Conservation (phyloP, 768 basidiomycete species). For the Cystofilobasidium ferigula region DNA sequence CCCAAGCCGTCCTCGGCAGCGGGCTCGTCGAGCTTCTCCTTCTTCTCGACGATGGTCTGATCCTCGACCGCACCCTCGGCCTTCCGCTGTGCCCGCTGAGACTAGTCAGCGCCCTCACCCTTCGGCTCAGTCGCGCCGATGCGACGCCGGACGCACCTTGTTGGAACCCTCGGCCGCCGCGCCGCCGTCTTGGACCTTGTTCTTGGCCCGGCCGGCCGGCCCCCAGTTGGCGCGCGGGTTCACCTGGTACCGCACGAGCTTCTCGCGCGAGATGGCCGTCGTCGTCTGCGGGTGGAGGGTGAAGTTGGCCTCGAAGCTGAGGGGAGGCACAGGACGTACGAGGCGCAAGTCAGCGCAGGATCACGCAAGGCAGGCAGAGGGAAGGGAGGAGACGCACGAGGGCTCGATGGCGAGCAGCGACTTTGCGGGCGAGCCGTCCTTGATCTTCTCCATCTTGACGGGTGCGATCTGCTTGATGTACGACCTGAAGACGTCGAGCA, state of each 20-base stretch:
- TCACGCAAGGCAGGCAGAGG: neutral
- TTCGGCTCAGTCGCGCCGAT: neutral
- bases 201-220: constrained; percentile 47
- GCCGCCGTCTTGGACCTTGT: constrained; percentile 12
- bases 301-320: constrained; percentile 52
- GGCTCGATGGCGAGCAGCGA: constrained; percentile 38
- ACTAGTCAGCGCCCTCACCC: no score
- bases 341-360: neutral
- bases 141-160: neutral
- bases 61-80: constrained; percentile 5
- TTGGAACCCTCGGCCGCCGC: neutral
- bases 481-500: constrained; percentile 75
- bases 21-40: neutral
- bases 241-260: constrained; percentile 64
- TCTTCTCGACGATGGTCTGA: neutral
- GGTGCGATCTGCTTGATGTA: constrained; percentile 66
- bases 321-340: neutral
- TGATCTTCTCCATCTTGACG: constrained; percentile 70
- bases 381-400: constrained; percentile 10
- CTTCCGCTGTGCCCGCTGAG: constrained; percentile 13
- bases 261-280: constrained; percentile 53
- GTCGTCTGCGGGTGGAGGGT: constrained; percentile 56
- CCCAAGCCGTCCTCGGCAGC: neutral
- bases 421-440: constrained; percentile 58
- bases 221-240: constrained; percentile 94